Evolutionary conservation across 2,329 filamentous ascomycete species (phyloP), one percentile per base, ranked within the genome.

Genomic region (Xylaria sp.): DNA sequence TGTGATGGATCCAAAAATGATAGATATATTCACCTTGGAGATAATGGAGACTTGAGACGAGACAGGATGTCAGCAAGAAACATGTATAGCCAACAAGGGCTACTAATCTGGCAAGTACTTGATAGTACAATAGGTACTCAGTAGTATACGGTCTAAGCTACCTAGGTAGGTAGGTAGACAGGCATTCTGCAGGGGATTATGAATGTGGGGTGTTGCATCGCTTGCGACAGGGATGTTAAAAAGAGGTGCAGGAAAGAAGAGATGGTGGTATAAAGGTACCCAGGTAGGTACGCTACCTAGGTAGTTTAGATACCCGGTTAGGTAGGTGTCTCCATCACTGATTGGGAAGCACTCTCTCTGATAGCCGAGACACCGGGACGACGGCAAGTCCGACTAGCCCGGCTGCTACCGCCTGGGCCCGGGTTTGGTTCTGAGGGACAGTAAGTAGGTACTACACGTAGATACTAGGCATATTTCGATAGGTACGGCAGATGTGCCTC

Each of bases 131-230:
- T n/a, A n/a, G n/a, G n/a, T n/a, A n/a, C n/a, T n/a, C n/a, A 23
- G 6, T 13, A 31, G 31, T 52, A 12, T 52, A 18, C 28, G 28
- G 28, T 28, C 28, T 28, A 28, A 28, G n/a, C n/a, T n/a, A n/a
- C n/a, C n/a, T n/a, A 43, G 5, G 15, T 43, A 43, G 41, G 10
- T 43, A 43, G 18, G 15, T 5, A 54, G 25, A 55, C 52, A 15
- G 31, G 6, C 33, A 7, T 31, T n/a, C 15, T 55, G 28, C 6
- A 31, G 15, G 25, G 43, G 62, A 59, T 43, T 36, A 7, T 46
- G 49, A 31, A 62, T 66, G 64, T 66, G 64, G 64, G 64, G 64
- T 66, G 64, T 66, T 66, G 49, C 64, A 66, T 66, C 6, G 56
- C 46, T 3, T 15, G n/a, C 9, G 54, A 41, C 54, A 33, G 54